Evolutionary conservation across 2,329 filamentous ascomycete species (phyloP), one percentile per base, ranked within the genome.

Genomic region (Fusarium austroafricanum): DNA sequence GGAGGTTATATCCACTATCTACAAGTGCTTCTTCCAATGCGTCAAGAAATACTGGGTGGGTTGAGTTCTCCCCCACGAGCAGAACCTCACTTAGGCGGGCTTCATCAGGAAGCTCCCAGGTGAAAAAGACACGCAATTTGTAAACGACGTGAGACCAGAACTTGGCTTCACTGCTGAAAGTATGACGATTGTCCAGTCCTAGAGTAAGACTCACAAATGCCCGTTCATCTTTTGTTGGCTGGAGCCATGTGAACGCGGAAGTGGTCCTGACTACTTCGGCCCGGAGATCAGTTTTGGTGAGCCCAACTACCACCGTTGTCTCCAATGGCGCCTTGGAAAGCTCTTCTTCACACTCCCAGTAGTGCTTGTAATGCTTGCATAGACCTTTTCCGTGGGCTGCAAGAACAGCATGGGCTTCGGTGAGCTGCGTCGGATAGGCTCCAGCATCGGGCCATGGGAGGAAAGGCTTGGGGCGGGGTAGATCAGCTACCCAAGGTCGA

Each of bases 41-140:
- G 9, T 9, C 6, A 11, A 66, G 54, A 35, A 64, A 64, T 5
- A 21, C 23, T 1, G 53, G 54, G 17, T 64, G 35, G 3, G 62
- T 66, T 2, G 58, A 29, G 35, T 62, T 55, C 33, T 64, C 62
- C 21, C 59, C 59, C 10, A 29, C 33, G 4, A 66, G 50, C 2
- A 58, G n/a, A 3, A 64, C 12, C 2, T 26, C 29, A 8, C 18
- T n/a, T 0, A 56, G 21, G 6, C 14, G 38, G 1, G 21, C n/a
- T 9, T 17, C n/a, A 9, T 14, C 0, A 1, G 57, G 47, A 3
- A 33, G 7, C 33, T n/a, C 26, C 18, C 11, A 20, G 4, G 11
- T 28, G 0, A 45, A 20, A 11, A 64, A 35, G 11, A 2, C 6
- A 29, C 23, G 20, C 10, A 64, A 28, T 5, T n/a, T 31, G 3